Percentiles rank a stretch among this genome's conserved stretches.
Evolutionary conservation across 768 basidiomycete species (phyloP).

Genomic region (Trametes cingulata): DNA sequence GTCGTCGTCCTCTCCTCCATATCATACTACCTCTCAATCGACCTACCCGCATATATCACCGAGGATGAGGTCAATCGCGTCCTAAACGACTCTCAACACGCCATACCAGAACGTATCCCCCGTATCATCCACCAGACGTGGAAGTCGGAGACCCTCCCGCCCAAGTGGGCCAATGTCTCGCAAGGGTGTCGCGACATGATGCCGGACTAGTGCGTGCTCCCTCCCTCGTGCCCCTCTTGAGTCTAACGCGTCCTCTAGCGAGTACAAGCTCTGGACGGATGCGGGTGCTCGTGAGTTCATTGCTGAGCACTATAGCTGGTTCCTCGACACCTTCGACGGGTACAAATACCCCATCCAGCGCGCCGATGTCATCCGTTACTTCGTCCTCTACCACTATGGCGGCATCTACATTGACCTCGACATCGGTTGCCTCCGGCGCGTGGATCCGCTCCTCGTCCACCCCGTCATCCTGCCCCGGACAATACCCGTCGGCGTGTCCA

Average conservation of each 20-base stretch:
- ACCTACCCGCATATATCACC: constrained; percentile 73
- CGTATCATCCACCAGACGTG: constrained; percentile 98
- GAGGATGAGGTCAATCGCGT: constrained; percentile 71
- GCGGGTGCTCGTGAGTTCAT: constrained; percentile 88
- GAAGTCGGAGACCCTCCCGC: constrained; percentile 87
- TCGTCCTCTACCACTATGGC: constrained; percentile 93
- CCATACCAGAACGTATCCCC: constrained; percentile 75
- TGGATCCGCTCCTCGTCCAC: constrained; percentile 85
- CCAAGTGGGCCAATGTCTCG: constrained; percentile 78
- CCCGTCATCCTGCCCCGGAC: constrained; percentile 92
- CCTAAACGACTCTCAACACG: constrained; percentile 38
- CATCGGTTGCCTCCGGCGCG: constrained; percentile 84
- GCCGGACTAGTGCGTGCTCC: constrained; percentile 85
- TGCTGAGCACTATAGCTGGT: constrained; percentile 84
- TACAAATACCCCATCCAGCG: constrained; percentile 93
- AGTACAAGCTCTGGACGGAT: constrained; percentile 99
- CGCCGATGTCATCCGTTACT: constrained; percentile 97
- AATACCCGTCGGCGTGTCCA: constrained; percentile 95
- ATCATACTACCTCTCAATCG: constrained; percentile 86
- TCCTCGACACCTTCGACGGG: constrained; percentile 88
- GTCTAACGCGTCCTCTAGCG: constrained; percentile 46
- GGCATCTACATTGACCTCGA: constrained; percentile 97
- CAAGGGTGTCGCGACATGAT: constrained; percentile 88
- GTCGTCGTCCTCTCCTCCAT: constrained; percentile 90
- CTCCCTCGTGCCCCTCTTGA: constrained; percentile 13